Evolutionary conservation across 129 eudicot species (phyloP), one percentile per base, ranked within the genome.

Genomic region (Artemisia argyi): DNA sequence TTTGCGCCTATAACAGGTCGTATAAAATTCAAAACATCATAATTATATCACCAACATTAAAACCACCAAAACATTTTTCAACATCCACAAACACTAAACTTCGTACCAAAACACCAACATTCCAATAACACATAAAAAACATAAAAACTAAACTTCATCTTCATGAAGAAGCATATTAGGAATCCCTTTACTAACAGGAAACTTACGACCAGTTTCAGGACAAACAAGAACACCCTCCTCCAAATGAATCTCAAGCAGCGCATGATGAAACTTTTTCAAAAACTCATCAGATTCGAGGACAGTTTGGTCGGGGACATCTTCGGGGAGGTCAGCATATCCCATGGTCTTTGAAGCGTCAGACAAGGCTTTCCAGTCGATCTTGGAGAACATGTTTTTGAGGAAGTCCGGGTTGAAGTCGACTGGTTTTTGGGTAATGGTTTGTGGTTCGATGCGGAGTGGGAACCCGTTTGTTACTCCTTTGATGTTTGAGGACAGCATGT

Each of bases 121-220:
- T n/a, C n/a, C n/a, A n/a, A n/a, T n/a, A n/a, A n/a, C n/a, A n/a
- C n/a, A n/a, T n/a, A n/a, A 17, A 15, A 68, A 14, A 62, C 18
- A 52, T 10, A 22, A 44, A 6, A 48, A 54, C 86, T 81, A 94
- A 11, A 94, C 97, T 84, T 90, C 96, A 73, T 90, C 98, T 71
- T 94, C 98, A 72, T 88, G 98, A 28, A 94, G 96, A 15, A 94
- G 83, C 98, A 94, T 94, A 73, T 94, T 94, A 15, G 98, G 98
- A 24, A 90, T 94, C 51, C 98, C 98, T 60, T 94, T 90, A 61
- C 63, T 82, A 59, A 94, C 98, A 51, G 96, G 97, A 17, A 94
- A 94, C 54, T 79, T 75, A 6, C 97, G 92, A 13, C 91, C 98
- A 22, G 96, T 90, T 80, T 94, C 97, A 2, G 96, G 99, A 78